phyloP scores from a whole-genome alignment of 2,329 filamentous ascomycete species.

The Fusarium sulawesiense region DNA sequence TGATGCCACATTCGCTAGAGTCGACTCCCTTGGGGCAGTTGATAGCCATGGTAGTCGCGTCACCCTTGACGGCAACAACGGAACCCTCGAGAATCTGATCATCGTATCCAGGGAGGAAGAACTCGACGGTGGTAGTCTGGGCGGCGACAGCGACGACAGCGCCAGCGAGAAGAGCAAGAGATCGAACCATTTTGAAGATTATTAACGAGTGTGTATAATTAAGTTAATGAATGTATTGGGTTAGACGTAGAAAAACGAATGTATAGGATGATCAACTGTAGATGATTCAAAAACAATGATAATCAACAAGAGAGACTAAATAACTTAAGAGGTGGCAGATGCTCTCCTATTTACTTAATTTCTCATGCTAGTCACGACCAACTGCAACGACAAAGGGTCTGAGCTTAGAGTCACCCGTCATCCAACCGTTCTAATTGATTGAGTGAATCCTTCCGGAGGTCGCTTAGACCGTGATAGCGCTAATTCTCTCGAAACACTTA shows the following conservation, averaged over 20 bases:
- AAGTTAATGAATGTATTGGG: slow-evolving; percentile 35
- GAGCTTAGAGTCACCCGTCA: neutral
- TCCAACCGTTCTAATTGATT: slow-evolving; percentile 8
- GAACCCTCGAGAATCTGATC: slow-evolving; percentile 45
- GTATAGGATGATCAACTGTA: neutral
- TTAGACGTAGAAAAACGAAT: slow-evolving; percentile 16
- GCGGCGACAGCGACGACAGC: slow-evolving; percentile 37
- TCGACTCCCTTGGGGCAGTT: slow-evolving; percentile 39
- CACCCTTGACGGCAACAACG: slow-evolving; percentile 44
- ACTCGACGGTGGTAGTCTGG: slow-evolving; percentile 45
- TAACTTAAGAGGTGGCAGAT: neutral
- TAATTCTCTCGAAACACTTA: slow-evolving; percentile 23
- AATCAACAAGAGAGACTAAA: neutral
- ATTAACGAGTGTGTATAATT: slow-evolving; percentile 16
- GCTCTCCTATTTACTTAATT: slow-evolving; percentile 1
- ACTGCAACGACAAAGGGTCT: neutral
- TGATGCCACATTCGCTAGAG: slow-evolving; percentile 44
- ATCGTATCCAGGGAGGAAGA: slow-evolving; percentile 46
- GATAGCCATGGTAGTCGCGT: slow-evolving; percentile 49
- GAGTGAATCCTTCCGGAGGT: slow-evolving; percentile 31
- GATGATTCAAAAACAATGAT: slow-evolving; percentile 1
- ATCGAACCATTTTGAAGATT: slow-evolving; percentile 42
- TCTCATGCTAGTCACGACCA: no score
- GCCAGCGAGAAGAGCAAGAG: slow-evolving; percentile 43
- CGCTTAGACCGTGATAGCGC: slow-evolving; percentile 19